Evolutionary conservation across 495 filamentous ascomycete species (phyloP), one percentile per base, ranked within the genome.

Genomic region (Penicillium ucsense): DNA sequence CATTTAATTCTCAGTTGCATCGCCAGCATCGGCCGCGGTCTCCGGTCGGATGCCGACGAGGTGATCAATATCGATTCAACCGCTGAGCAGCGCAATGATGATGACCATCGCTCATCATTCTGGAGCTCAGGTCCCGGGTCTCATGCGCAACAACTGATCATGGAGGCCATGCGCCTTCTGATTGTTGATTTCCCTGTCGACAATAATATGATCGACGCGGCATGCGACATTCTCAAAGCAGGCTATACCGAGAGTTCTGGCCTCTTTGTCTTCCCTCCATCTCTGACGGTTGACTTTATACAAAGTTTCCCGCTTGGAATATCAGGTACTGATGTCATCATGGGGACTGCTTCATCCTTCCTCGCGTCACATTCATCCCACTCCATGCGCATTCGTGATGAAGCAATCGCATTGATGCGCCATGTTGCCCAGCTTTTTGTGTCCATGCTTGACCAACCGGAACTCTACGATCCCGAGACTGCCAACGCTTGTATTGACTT

Each of bases 241-340:
- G 90, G 90, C 0, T 91, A 86, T 56, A 83, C 82, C 3, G 92
- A 97, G 62, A 77, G 70, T 1, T 77, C 78, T 8, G 83, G 87
- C 66, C 88, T 34, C 82, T 96, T 67, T 80, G 91, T 47, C 77
- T 96, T 65, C 73, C 86, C 63, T 5, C 78, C 86, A 0, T 69
- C 74, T 5, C 68, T 85, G 38, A 82, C 86, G 0, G 81, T 84
- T 27, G 71, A 85, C 37, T 89, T 89, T 65, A 71, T 95, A 20
- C 72, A 78, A 30, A 72, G 74, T 35, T 78, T 83, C 42, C 73
- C 74, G 0, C 63, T 78, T 7, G 72, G 77, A 10, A 86, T 81
- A 28, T 78, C 85, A n/a, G 75, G 84, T 20, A 70, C 89, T 20
- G 83, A 84, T 38, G 77, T 77, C 34, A 75, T 95, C 6, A 80